Percentiles rank a stretch among this genome's conserved stretches.
These are phyloP conservation scores for Tilletia setariae DNA, from an alignment of 1,284 basidiomycete genomes.

Conservation along the genomic window DNA sequence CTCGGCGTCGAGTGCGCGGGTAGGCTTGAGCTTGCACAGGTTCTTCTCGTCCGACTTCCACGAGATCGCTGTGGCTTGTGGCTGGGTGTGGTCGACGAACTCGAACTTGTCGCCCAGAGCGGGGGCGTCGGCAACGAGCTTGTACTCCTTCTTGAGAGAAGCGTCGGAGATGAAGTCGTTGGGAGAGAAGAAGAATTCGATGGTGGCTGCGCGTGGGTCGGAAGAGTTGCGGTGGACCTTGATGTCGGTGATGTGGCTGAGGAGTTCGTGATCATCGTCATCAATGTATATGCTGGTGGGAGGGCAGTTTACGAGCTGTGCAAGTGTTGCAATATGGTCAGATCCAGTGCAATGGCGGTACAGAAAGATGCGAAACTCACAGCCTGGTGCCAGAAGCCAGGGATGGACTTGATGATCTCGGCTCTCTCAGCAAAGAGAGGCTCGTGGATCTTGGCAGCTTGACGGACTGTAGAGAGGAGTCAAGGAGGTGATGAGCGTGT, in stretches of 20 bases:
- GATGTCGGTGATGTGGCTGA: slow-evolving; percentile 42
- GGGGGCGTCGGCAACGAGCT: slow-evolving; percentile 36
- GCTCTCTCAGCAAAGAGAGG: slow-evolving; percentile 48
- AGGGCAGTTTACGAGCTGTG: slow-evolving; percentile 39
- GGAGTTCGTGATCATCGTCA: slow-evolving; percentile 46
- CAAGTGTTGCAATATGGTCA: background rate
- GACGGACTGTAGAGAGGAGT: background rate
- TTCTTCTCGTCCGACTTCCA: slow-evolving; percentile 78
- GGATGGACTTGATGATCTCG: slow-evolving; percentile 37
- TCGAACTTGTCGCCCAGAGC: slow-evolving; percentile 43
- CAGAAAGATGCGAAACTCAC: slow-evolving; percentile 22
- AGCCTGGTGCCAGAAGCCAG: slow-evolving; percentile 49
- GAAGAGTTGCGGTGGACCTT: slow-evolving; percentile 37
- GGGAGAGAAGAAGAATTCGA: slow-evolving; percentile 46
- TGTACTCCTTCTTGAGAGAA: slow-evolving; percentile 47
- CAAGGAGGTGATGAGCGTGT: background rate
- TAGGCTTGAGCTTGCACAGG: slow-evolving; percentile 72
- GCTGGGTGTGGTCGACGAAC: slow-evolving; percentile 46
- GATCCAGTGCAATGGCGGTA: background rate
- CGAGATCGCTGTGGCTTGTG: slow-evolving; percentile 61
- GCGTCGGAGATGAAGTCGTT: slow-evolving; percentile 45
- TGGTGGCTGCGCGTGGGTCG: slow-evolving; percentile 45
- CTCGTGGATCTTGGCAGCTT: slow-evolving; percentile 34
- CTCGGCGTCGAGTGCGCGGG: background rate
- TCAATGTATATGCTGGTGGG: slow-evolving; percentile 50